These are phyloP conservation scores for Chlorella sp. DNA, from an alignment of 139 green algal genomes.

Conservation along the genomic window DNA sequence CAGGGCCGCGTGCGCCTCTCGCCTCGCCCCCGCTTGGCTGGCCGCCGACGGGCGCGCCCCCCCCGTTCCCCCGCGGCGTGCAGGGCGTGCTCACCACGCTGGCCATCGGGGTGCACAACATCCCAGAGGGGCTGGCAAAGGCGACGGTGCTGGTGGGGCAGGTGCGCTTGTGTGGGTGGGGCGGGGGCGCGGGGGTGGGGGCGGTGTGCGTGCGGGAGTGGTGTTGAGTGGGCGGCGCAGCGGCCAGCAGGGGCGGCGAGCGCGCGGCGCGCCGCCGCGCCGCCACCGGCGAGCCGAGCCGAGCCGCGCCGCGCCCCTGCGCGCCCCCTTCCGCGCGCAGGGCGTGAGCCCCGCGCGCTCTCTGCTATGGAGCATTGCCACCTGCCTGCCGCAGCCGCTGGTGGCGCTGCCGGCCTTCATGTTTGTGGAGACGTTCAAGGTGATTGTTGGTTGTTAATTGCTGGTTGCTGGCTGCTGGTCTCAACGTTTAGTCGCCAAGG, in stretches of 20 bases:
- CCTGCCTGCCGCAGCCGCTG: slow-evolving; percentile 85
- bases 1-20: no score
- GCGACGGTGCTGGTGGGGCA: slow-evolving; percentile 85
- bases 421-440: slow-evolving; percentile 92
- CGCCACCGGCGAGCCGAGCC: no score
- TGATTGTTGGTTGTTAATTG: no score
- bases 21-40: no score
- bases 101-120: slow-evolving; percentile 97
- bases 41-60: background rate
- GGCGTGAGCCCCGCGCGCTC: slow-evolving; percentile 71
- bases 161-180: background rate
- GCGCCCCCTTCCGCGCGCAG: no score
- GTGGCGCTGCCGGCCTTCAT: slow-evolving; percentile 92
- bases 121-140: slow-evolving; percentile 95
- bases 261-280: no score
- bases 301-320: no score
- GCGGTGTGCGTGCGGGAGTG: background rate
- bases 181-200: no score
- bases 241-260: no score
- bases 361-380: slow-evolving; percentile 84
- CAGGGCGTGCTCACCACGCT: slow-evolving; percentile 91
- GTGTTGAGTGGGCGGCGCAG: no score
- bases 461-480: no score
- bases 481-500: no score
- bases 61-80: background rate